These are phyloP conservation scores for Solanum etuberosum DNA, from an alignment of 257 asterid genomes.

Conservation along the genomic window DNA sequence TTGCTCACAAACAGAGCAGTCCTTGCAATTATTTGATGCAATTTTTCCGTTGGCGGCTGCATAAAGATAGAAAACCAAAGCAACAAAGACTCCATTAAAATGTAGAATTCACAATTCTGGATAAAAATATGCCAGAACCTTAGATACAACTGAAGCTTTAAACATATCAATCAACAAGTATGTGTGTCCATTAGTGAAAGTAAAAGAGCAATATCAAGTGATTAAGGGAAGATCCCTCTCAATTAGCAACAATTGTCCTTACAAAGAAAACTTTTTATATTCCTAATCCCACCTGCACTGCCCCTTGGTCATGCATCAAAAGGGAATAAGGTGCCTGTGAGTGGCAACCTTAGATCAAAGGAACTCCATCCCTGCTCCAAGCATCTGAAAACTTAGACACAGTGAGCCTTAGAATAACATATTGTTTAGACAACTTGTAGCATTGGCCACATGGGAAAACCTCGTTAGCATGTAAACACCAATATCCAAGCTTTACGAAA, in stretches of 20 bases:
- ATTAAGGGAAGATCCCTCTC: slow-evolving; percentile 30
- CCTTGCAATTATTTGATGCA: slow-evolving; percentile 86
- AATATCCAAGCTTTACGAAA: slow-evolving; percentile 12
- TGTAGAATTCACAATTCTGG: slow-evolving; percentile 1
- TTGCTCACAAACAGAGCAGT: slow-evolving; percentile 86
- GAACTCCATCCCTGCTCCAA: slow-evolving; percentile 77
- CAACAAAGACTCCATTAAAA: slow-evolving; percentile 11
- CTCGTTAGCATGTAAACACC: slow-evolving; percentile 29
- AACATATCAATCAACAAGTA: neutral
- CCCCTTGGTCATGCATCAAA: slow-evolving; percentile 74
- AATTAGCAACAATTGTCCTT: slow-evolving; percentile 38
- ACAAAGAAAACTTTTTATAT: slow-evolving; percentile 35
- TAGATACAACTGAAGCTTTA: neutral
- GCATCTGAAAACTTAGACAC: slow-evolving; percentile 95
- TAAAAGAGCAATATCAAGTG: neutral
- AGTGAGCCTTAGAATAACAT: slow-evolving; percentile 65
- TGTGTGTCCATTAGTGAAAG: neutral
- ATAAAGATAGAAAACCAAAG: slow-evolving; percentile 6
- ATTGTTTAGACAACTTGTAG: slow-evolving; percentile 34
- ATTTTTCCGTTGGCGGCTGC: slow-evolving; percentile 91
- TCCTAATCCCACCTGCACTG: slow-evolving; percentile 98
- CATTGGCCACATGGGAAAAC: slow-evolving; percentile 38
- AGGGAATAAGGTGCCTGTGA: slow-evolving; percentile 80
- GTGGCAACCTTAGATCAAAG: slow-evolving; percentile 78
- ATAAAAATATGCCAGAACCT: slow-evolving; percentile 2